Evolutionary conservation across 2,329 filamentous ascomycete species (phyloP).

Genomic region (Penicillium sp.): DNA sequence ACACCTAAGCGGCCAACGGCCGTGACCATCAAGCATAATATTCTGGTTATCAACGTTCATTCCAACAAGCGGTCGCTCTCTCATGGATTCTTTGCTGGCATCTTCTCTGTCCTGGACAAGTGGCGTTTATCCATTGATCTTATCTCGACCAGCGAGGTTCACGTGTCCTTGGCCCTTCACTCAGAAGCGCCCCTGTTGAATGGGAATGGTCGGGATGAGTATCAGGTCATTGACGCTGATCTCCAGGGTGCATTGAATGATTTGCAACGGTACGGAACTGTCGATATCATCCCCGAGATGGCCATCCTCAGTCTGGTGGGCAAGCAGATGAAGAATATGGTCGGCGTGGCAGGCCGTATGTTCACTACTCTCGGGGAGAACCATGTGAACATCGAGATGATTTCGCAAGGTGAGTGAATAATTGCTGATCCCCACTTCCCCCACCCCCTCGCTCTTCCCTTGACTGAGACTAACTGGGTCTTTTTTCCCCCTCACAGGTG

Average conservation of each 20-base stretch:
- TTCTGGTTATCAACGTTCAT: constrained; percentile 96
- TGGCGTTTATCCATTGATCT: constrained; percentile 89
- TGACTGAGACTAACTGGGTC: constrained; percentile 16
- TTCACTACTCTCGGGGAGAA: constrained; percentile 92
- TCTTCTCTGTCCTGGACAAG: constrained; percentile 86
- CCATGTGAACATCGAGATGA: constrained; percentile 98
- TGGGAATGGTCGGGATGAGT: constrained; percentile 48
- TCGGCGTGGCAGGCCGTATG: constrained; percentile 89
- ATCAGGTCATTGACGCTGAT: constrained; percentile 61
- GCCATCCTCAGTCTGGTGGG: constrained; percentile 93
- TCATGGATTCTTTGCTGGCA: constrained; percentile 91
- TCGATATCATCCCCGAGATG: constrained; percentile 88
- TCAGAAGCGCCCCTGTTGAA: constrained; percentile 62
- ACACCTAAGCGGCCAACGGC: constrained; percentile 76
- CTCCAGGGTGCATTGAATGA: constrained; percentile 66
- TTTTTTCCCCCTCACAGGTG: constrained; percentile 57
- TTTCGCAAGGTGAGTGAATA: constrained; percentile 75
- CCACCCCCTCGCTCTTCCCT: constrained; percentile 2
- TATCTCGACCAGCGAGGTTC: constrained; percentile 94
- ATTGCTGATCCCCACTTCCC: constrained; percentile 12
- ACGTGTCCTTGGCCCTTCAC: constrained; percentile 96
- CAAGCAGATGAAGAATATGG: constrained; percentile 96
- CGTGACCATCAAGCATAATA: constrained; percentile 96
- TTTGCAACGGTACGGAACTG: constrained; percentile 77
- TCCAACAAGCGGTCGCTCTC: constrained; percentile 95